Conservation (phyloP, 495 filamentous ascomycete genomes). For the Penicillium angulare region DNA sequence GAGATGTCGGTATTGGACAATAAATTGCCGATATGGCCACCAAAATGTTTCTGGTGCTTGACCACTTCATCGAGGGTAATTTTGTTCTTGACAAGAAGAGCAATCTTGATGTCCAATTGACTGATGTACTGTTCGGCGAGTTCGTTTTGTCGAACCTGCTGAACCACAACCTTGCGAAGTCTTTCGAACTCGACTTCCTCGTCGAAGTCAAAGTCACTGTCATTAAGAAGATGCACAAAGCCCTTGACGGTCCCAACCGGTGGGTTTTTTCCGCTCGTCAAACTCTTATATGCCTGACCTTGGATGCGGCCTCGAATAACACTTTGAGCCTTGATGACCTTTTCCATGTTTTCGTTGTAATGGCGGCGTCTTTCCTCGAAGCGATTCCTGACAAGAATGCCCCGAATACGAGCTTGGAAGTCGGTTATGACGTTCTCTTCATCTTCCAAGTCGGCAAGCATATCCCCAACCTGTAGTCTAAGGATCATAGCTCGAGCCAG, state of each 20-base stretch:
- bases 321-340: constrained; percentile 97
- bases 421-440: constrained; percentile 72
- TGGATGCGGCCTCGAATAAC: constrained; percentile 91
- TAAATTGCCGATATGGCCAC: constrained; percentile 83
- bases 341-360: constrained; percentile 96
- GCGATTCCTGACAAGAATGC: constrained; percentile 64
- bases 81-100: constrained; percentile 97
- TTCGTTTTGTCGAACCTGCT: constrained; percentile 95
- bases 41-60: constrained; percentile 94
- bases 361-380: constrained; percentile 85
- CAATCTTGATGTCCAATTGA: constrained; percentile 98
- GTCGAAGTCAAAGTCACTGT: constrained; percentile 98
- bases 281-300: constrained; percentile 94
- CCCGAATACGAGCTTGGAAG: constrained; percentile 74
- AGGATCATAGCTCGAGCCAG: constrained; percentile 75
- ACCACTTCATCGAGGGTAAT: constrained; percentile 98
- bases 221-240: constrained; percentile 95
- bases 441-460: constrained; percentile 73
- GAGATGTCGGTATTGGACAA: constrained; percentile 83
- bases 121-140: constrained; percentile 97
- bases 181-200: constrained; percentile 96
- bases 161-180: constrained; percentile 88
- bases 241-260: constrained; percentile 95
- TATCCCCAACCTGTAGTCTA: constrained; percentile 64
- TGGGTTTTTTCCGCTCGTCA: constrained; percentile 95